Conservation (phyloP, 257 asterid genomes). For the Solanum bulbocastanum region DNA sequence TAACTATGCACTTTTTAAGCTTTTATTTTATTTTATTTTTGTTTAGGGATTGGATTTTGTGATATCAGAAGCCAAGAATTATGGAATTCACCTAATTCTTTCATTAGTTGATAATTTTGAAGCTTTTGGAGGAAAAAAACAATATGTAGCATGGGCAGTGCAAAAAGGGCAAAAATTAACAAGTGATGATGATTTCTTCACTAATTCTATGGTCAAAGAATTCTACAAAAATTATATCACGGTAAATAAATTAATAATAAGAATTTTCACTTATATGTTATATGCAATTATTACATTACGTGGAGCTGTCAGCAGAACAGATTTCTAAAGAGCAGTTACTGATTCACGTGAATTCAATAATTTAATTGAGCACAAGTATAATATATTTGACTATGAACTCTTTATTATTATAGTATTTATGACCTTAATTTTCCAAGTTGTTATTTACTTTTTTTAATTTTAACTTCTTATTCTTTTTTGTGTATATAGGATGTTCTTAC, state of each 20-base stretch:
- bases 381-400: neutral
- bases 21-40: neutral
- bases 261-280: neutral
- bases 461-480: too few species aligned
- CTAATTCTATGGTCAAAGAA: conserved; percentile 2
- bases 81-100: conserved; percentile 15
- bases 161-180: conserved; percentile 10
- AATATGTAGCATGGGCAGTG: conserved; percentile 19
- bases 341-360: neutral
- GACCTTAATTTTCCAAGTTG: neutral
- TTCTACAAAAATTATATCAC: conserved; percentile 17
- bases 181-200: conserved; percentile 23
- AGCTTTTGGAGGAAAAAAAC: conserved; percentile 21
- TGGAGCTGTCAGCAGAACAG: accelerated
- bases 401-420: too few species aligned
- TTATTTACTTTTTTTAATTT: neutral
- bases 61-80: conserved; percentile 16
- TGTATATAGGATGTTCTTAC: neutral
- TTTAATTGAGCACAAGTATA: neutral
- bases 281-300: neutral
- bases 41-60: conserved; percentile 26
- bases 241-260: neutral
- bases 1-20: neutral
- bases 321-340: neutral
- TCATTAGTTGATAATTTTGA: conserved; percentile 19